Base-by-base conservation (phyloP, 805 yeast species). In the Hanseniaspora thailandica region DNA sequence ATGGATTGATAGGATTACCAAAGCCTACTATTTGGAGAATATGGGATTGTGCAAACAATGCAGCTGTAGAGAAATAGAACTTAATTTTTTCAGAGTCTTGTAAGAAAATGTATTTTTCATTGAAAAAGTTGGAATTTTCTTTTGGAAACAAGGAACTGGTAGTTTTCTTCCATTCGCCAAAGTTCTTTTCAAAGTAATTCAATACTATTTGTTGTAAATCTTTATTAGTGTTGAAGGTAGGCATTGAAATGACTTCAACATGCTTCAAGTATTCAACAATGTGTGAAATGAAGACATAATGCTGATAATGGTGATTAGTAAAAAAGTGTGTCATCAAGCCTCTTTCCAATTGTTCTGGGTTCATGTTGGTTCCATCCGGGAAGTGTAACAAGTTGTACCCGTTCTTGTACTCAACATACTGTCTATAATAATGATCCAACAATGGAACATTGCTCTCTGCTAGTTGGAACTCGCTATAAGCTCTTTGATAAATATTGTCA, bases 21-120 rank as follows among this genome's bases (percentile, higher is more conserved):
- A 84, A 81, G 1, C 93, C 93, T 45, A 82, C 76, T 51, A 84
- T 63, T 67, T 84, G 90, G 60, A 80, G 76, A 51, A 85, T 78
- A 60, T 84, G 85, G 26, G 88, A 79, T 46, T 84, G 71, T 2
- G 93, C 90, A 70, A 85, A 83, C 36, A 80, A 74, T 3, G 88
- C 76, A 1, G 86, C 81, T 62, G 84, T 82, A 60, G 83, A 82
- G 61, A 81, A 82, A 84, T 87, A 85, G 60, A 83, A 84, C 55
- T 78, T 80, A 40, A 72, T 59, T 61, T 67, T 66, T 49, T 65
- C 64, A 23, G 65, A 64, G 31, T 64, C 66, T 47, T 69, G 71
- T 23, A 65, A 60, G 34, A 69, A 63, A 58, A 70, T 70, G 35
- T 66, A 66, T 56, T 75, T 61, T 52, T 73, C 60, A 61, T 76